These are phyloP conservation scores for Colletotrichum chlorophyti DNA, from an alignment of 2,329 filamentous ascomycete genomes.

Conservation along the genomic window DNA sequence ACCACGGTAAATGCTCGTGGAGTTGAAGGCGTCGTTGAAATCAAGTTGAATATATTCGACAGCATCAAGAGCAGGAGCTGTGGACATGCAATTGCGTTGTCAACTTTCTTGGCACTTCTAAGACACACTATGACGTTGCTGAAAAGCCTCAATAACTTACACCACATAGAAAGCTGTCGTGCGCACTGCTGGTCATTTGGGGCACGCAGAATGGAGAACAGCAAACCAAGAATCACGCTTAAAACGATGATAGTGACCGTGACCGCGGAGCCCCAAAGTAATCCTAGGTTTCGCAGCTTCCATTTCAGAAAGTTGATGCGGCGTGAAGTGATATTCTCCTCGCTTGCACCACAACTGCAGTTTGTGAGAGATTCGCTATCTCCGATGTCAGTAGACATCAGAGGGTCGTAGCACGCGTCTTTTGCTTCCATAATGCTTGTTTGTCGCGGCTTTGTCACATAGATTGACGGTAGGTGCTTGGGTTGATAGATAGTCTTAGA, in stretches of 20 bases:
- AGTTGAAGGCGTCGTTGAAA: conserved; percentile 7
- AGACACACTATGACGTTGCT: no score
- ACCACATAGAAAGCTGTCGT: conserved; percentile 14
- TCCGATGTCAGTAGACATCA: conserved; percentile 3
- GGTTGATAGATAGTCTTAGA: no score
- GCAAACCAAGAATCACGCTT: neutral
- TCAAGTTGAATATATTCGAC: conserved; percentile 8
- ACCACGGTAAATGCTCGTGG: conserved; percentile 17
- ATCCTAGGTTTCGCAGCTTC: neutral
- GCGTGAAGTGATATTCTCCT: neutral
- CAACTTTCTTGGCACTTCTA: neutral
- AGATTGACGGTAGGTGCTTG: neutral
- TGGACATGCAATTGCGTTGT: neutral
- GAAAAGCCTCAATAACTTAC: neutral
- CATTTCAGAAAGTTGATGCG: neutral
- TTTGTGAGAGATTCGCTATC: conserved; percentile 1
- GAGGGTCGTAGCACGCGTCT: neutral
- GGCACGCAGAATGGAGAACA: conserved; percentile 1
- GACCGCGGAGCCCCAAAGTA: neutral
- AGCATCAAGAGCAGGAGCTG: conserved; percentile 15
- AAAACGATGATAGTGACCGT: neutral
- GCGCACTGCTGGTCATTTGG: conserved; percentile 7
- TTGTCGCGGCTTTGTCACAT: neutral
- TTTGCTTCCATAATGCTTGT: neutral
- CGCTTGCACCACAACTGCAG: neutral